phyloP scores from a whole-genome alignment of 2,329 filamentous ascomycete species.

The Arthrobotrys entomopaga region DNA sequence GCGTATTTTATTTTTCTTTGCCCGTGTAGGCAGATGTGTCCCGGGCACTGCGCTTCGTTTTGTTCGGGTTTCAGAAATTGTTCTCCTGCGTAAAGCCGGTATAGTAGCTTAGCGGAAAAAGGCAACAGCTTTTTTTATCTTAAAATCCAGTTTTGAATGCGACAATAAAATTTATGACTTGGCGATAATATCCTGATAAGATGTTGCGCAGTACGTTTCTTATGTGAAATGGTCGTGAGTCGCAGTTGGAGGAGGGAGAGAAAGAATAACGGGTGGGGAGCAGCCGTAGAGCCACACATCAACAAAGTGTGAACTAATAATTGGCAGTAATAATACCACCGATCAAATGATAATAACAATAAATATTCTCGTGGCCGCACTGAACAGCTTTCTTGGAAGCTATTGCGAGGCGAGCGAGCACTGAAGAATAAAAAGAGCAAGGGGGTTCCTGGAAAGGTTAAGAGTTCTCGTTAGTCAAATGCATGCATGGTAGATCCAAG shows the following conservation, averaged over 20 bases:
- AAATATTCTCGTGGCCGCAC: conserved; percentile 13
- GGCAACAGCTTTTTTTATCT: conserved; percentile 47
- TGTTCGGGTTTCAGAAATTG: conserved; percentile 46
- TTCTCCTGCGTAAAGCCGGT: conserved; percentile 48
- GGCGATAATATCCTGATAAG: conserved; percentile 47
- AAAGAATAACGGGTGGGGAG: conserved; percentile 37
- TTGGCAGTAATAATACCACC: conserved; percentile 30
- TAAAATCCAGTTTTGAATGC: conserved; percentile 24
- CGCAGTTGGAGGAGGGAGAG: conserved; percentile 23
- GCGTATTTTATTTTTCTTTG: conserved; percentile 1
- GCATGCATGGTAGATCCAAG: conserved; percentile 51
- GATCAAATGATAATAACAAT: conserved; percentile 7
- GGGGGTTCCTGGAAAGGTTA: conserved; percentile 49
- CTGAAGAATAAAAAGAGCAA: conserved; percentile 41
- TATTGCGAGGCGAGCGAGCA: conserved; percentile 48
- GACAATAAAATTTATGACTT: conserved; percentile 21
- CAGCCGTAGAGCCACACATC: conserved; percentile 30
- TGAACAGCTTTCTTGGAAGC: conserved; percentile 8
- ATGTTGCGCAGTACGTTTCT: conserved; percentile 42
- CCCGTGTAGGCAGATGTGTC: conserved; percentile 48
- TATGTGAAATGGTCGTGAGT: conserved; percentile 17
- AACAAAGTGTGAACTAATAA: conserved; percentile 26
- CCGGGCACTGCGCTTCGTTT: conserved; percentile 44
- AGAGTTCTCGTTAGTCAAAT: conserved; percentile 45
- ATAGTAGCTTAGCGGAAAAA: conserved; percentile 38